phyloP scores from a whole-genome alignment of 2,329 filamentous ascomycete species.

The Colletotrichum trifolii region DNA sequence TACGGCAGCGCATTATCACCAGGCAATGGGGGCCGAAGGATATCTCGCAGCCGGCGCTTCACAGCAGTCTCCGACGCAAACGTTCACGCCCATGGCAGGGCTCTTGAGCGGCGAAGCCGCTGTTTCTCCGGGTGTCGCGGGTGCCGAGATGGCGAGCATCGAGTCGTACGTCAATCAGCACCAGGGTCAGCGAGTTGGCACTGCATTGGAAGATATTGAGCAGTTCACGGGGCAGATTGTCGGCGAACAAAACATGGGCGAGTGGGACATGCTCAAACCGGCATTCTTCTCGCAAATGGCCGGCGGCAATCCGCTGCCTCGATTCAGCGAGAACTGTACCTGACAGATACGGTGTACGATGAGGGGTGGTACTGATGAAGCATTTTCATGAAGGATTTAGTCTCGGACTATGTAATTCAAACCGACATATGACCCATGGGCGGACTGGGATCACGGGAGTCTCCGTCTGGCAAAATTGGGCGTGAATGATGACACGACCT shows the following conservation, averaged over 20 bases:
- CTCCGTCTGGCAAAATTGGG: too few species aligned
- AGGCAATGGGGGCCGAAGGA: slow-evolving; percentile 4
- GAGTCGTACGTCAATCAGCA: slow-evolving; percentile 30
- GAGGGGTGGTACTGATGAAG: too few species aligned
- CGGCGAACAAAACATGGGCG: slow-evolving; percentile 16
- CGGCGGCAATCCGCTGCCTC: slow-evolving; percentile 10
- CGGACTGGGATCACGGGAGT: too few species aligned
- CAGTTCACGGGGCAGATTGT: slow-evolving; percentile 32
- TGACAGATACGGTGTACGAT: background rate
- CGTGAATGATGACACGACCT: too few species aligned
- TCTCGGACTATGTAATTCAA: too few species aligned
- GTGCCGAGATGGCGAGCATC: slow-evolving; percentile 16
- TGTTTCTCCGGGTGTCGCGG: background rate
- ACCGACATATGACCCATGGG: too few species aligned
- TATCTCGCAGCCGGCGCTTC: slow-evolving; percentile 7
- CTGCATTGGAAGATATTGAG: slow-evolving; percentile 24
- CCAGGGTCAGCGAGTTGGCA: slow-evolving; percentile 30
- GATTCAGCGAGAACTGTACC: slow-evolving; percentile 21
- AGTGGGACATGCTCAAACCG: slow-evolving; percentile 18
- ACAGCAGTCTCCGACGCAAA: slow-evolving; percentile 29
- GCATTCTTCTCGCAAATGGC: slow-evolving; percentile 30
- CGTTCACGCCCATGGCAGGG: slow-evolving; percentile 1
- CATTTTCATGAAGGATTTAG: too few species aligned
- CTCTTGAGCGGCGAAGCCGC: slow-evolving; percentile 3
- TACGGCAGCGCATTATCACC: background rate